A percentile compares a stretch with the other conserved stretches of the same genome.
Evolutionary conservation across 1,284 basidiomycete genomes (phyloP).

Genomic region (Inonotus hispidus): DNA sequence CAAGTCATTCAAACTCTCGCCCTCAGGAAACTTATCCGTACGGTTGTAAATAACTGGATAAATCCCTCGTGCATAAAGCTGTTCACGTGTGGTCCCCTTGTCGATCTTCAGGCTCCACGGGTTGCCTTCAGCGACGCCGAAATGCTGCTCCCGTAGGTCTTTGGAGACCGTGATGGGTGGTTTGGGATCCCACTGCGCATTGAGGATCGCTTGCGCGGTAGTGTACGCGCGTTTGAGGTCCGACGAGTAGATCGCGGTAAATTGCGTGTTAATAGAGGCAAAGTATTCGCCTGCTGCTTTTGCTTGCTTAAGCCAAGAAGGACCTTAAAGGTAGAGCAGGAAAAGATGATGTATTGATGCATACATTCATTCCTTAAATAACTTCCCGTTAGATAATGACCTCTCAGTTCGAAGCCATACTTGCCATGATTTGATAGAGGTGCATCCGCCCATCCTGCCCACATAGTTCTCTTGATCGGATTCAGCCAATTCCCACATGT

Average conservation of each 20-base stretch:
- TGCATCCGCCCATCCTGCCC: conserved; percentile 85
- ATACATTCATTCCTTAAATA: conserved; percentile 58
- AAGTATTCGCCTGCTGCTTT: conserved; percentile 68
- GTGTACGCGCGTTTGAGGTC: conserved; percentile 71
- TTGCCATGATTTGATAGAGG: conserved; percentile 79
- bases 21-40: conserved; percentile 59
- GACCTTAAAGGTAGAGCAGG: neutral
- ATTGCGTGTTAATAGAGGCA: conserved; percentile 37
- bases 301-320: conserved; percentile 61
- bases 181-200: conserved; percentile 46
- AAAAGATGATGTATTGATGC: conserved; percentile 20
- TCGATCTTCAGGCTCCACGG: conserved; percentile 36
- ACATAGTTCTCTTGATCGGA: conserved; percentile 42
- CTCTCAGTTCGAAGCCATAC: conserved; percentile 21
- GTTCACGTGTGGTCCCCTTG: conserved; percentile 36
- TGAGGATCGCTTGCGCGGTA: conserved; percentile 61
- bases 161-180: conserved; percentile 48
- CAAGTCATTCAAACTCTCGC: conserved; percentile 71
- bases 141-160: conserved; percentile 62
- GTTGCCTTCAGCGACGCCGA: conserved; percentile 71
- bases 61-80: conserved; percentile 45
- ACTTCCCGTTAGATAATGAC: neutral
- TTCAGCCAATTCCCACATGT: conserved; percentile 6
- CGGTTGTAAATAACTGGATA: conserved; percentile 48
- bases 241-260: conserved; percentile 75